Evolutionary conservation across 495 filamentous ascomycete genomes (phyloP).

Genomic region (Sphaerosporella brunnea): DNA sequence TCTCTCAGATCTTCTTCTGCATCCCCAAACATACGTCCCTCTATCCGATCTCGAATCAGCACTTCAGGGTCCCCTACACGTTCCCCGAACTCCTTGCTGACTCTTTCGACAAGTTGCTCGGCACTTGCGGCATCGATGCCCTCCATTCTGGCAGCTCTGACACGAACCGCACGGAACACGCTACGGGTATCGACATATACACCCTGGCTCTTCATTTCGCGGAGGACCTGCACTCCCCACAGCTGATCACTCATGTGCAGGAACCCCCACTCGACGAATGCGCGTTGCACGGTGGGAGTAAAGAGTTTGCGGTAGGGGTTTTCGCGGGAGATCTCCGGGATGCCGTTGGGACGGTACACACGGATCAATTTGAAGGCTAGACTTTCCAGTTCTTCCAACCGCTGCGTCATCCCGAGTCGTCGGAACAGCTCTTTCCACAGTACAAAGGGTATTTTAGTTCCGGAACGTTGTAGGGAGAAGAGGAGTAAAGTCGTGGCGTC

Average conservation of each 20-base stretch:
- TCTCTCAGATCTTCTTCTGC: too few relatives aligned
- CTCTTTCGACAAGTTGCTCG: too few relatives aligned
- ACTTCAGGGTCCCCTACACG: too few relatives aligned
- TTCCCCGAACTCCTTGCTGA: too few relatives aligned
- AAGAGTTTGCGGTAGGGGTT: slow-evolving; percentile 21
- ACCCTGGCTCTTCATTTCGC: slow-evolving; percentile 3
- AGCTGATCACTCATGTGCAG: slow-evolving; percentile 9
- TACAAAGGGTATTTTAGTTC: slow-evolving; percentile 8
- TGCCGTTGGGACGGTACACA: slow-evolving; percentile 7
- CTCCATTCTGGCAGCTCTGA: too few relatives aligned
- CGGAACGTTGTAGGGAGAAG: slow-evolving; percentile 15
- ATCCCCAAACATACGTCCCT: too few relatives aligned
- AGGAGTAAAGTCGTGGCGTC: slow-evolving; percentile 12
- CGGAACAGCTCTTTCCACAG: slow-evolving; percentile 21
- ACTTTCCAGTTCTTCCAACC: slow-evolving; percentile 13
- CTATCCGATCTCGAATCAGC: too few relatives aligned
- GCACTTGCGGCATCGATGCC: too few relatives aligned
- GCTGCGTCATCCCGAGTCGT: slow-evolving; percentile 18
- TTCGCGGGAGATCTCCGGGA: slow-evolving; percentile 4
- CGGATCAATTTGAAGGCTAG: slow-evolving; percentile 13
- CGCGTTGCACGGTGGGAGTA: slow-evolving; percentile 3
- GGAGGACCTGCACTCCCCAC: slow-evolving; percentile 18
- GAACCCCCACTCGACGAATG: slow-evolving; percentile 20
- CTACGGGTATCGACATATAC: slow-evolving; percentile 14
- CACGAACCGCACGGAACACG: slow-evolving; percentile 13